Percentiles rank a stretch among this genome's conserved stretches.
Conservation (phyloP, 768 basidiomycete genomes). For the Hypholoma sublateritium region DNA sequence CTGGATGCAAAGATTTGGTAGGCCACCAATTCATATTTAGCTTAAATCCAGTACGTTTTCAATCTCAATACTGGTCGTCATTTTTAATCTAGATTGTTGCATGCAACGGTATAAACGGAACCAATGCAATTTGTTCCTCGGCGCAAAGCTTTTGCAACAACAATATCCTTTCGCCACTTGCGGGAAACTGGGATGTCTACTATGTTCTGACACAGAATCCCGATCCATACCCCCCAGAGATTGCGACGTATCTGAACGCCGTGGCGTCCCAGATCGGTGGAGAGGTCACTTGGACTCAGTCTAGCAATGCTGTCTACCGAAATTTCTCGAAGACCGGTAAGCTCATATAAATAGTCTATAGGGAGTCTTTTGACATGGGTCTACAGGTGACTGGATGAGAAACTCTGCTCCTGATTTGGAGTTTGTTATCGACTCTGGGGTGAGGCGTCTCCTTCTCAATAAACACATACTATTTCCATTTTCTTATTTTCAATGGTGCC, state of each 20-base stretch:
- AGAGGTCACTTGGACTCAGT: conserved; percentile 40
- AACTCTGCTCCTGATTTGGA: conserved; percentile 48
- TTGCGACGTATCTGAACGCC: conserved; percentile 30
- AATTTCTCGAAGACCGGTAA: conserved; percentile 48
- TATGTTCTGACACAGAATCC: conserved; percentile 44
- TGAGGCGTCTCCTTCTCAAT: conserved; percentile 5
- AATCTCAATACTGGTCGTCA: too few species aligned
- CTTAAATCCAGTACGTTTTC: background rate
- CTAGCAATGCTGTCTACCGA: conserved; percentile 38
- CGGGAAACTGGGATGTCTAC: conserved; percentile 56
- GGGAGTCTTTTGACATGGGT: background rate
- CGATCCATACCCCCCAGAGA: conserved; percentile 48
- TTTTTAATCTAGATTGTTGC: conserved; percentile 40
- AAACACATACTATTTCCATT: background rate
- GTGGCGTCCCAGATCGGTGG: conserved; percentile 39
- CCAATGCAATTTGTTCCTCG: conserved; percentile 48
- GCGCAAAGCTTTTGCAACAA: conserved; percentile 63
- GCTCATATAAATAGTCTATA: background rate
- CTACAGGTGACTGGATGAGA: conserved; percentile 57
- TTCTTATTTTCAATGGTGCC: background rate
- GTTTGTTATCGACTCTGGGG: conserved; percentile 58
- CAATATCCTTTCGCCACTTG: conserved; percentile 51
- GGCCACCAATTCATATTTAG: background rate
- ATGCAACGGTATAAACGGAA: conserved; percentile 46
- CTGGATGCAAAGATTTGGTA: conserved; percentile 54